Base-by-base conservation (phyloP, 129 eudicot species). In the Kitagawia praeruptora region DNA sequence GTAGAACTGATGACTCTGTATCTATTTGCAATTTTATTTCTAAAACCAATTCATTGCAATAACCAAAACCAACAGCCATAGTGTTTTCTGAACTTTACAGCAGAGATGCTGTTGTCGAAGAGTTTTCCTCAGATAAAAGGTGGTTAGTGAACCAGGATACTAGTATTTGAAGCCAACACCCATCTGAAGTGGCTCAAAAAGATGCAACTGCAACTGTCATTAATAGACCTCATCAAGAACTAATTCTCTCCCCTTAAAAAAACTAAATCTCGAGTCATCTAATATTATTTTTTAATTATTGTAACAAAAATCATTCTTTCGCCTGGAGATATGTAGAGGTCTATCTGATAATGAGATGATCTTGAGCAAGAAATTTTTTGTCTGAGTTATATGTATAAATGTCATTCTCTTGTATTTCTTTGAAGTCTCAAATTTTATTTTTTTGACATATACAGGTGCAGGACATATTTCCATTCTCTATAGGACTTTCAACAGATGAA, bases 391-490 rank as follows among this genome's bases (percentile, higher is more conserved):
- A 58, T 40, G n/a, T 77, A 40, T 58, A 27, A 44, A 38, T 58
- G 14, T 64, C 54, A 64, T 46, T 77, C 21, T 77, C 47, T 82
- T 42, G 37, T 80, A 76, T 40, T 77, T 49, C 76, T 66, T 27
- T 58, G 31, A n/a, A 9, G 38, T 28, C 18, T 38, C 41, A 48
- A 84, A 56, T 78, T 45, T 31, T 63, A 48, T 61, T 27, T 44
- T 63, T 80, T 76, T 49, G 19, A 79, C 66, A 11, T 80, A 78
- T 88, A 72, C 93, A 96, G 99, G 96, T 96, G 77, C 93, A 92
- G 85, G 99, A 96, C 83, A 87, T 91, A 41, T 87, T 89, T 80
- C 99, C 99, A 23, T 96, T 87, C 80, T 84, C 97, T 8, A 88
- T 96, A 73, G 98, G 97, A 44, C 86, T 96, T 83, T 85, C 85